phyloP scores from a whole-genome alignment of 345 rosid species.

The Eucalyptus lansdowneana region DNA sequence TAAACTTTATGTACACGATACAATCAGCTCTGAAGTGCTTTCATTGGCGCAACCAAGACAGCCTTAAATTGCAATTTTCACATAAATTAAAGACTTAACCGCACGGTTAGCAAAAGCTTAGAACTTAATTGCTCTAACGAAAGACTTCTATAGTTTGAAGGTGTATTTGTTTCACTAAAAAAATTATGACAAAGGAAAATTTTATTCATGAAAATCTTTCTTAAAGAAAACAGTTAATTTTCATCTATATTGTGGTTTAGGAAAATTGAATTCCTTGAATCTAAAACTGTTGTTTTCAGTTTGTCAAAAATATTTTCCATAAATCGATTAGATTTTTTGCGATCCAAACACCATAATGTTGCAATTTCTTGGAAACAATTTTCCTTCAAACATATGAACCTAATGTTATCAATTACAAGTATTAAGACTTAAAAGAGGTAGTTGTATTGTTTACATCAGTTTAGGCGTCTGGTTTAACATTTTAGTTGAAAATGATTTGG shows the following conservation, averaged over 20 bases:
- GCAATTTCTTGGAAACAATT: not conserved
- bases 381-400: not conserved
- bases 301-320: not conserved
- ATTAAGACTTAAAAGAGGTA: not conserved
- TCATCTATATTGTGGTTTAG: not conserved
- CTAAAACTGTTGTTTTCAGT: not conserved
- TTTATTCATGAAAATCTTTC: not conserved
- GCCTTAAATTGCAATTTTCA: not conserved
- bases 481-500: not conserved
- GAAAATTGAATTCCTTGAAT: not conserved
- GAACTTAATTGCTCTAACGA: not conserved
- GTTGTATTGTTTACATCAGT: not conserved
- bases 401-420: not conserved
- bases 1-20: not conserved
- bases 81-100: not conserved
- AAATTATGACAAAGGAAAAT: not conserved
- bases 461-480: not conserved
- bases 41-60: not conserved
- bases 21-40: not conserved
- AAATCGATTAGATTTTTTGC: not conserved
- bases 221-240: not conserved
- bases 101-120: not conserved
- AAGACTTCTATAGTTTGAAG: not conserved
- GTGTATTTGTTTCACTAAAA: not conserved
- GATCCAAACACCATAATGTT: not conserved